Evolutionary conservation across 192 early-diverging fungal species (phyloP), one percentile per base, ranked within the genome.

Genomic region (Coemansia sp.): DNA sequence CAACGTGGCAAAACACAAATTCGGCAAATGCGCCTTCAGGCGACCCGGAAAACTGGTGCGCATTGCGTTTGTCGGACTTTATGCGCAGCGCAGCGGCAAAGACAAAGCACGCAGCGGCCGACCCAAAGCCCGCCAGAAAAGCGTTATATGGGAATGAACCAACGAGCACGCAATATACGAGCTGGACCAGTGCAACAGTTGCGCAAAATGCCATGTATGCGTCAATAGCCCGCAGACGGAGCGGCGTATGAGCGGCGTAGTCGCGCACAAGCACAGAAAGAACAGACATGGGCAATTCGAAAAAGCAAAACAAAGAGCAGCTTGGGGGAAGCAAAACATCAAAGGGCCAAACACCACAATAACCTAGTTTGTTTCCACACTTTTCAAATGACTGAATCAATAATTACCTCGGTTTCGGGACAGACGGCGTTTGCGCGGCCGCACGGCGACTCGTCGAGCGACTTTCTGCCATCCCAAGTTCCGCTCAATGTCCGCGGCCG

Each of bases 131-230:
- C 10, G 95, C 89, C 69, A 99, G 73, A 75, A 99, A 98, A 26
- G 95, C 91, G 81, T 98, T 98, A 84, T 96, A 98, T 19, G 97
- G 97, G 73, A 88, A 97, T n/a, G 89, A 93, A 50, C 96, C 95
- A 12, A 84, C 94, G 20, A 95, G 58, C 1, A 88, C 56, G 59
- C 91, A 88, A 68, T 99, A 97, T 12, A 88, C 68, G 65, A 99
- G 95, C 81, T 97, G 97, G 23, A 91, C 68, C 48, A 95, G 74
- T 28, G 96, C 97, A n/a, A 91, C 89, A n/a, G 87, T 58, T 63
- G 97, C 86, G 64, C 94, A 88, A 82, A 89, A 95, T 9, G 86
- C 89, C 74, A 99, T 86, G 84, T 97, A 99, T 15, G 87, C 74
- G 78, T 99, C 97, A 59, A 99, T 91, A 53, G 96, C 72, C 81